Evolutionary conservation across 129 eudicot species (phyloP), one percentile per base, ranked within the genome.

Genomic region (Calendula officinalis): DNA sequence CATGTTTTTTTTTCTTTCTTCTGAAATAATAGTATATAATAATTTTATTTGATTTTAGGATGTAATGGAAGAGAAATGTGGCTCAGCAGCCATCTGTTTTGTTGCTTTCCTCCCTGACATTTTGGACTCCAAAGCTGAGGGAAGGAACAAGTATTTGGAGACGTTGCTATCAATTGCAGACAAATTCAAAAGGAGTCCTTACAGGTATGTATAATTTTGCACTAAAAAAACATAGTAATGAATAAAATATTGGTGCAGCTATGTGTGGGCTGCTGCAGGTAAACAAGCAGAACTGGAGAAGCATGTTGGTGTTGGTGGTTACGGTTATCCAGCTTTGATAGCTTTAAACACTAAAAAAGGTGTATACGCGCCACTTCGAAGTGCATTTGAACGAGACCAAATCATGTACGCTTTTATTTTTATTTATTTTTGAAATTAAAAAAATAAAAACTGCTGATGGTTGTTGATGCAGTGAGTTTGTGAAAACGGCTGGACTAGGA

Each of bases 11-110:
- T n/a, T n/a, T n/a, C n/a, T n/a, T n/a, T n/a, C n/a, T n/a, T n/a
- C n/a, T n/a, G n/a, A n/a, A n/a, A n/a, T n/a, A n/a, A n/a, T n/a
- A n/a, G n/a, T n/a, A n/a, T n/a, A 8, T 15, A 59, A 37, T 64
- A 57, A 40, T 47, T 12, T 16, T 4, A 5, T 12, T 12, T 16
- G 3, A 5, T 12, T 60, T 27, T 73, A 88, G 98, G 91, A 83
- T 69, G 87, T 85, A 68, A 40, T 91, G 98, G 91, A 91, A 69
- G 95, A 92, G 81, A 92, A 88, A 83, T 92, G 98, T 70, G 95
- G 89, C 73, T 79, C 98, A 66, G 95, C 96, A 34, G 98, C 98
- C 60, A 88, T 92, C 38, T 92, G 95, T 63, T 92, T 92, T 62
- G 91, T 92, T 12, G 80, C 96, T 30, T 92, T 92, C 82, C 87